Evolutionary conservation across 768 basidiomycete species (phyloP).

Genomic region (Podaxis sp.): DNA sequence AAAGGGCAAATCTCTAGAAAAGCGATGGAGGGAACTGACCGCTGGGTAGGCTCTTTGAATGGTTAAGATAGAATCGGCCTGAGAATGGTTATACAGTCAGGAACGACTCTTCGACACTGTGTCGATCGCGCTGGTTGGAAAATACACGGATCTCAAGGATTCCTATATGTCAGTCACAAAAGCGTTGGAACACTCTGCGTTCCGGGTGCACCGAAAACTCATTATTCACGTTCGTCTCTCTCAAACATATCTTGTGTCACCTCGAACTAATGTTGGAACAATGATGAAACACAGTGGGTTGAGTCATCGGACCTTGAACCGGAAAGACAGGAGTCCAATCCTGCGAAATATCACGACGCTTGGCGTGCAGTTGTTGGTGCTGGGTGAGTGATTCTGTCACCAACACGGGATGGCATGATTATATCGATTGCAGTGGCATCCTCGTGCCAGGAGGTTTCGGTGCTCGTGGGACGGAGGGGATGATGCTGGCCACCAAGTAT

Average conservation of each 20-base stretch:
- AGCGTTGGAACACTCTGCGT: slow-evolving; percentile 94
- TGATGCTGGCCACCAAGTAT: slow-evolving; percentile 98
- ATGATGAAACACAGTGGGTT: slow-evolving; percentile 69
- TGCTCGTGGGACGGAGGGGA: slow-evolving; percentile 89
- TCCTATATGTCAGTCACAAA: slow-evolving; percentile 99
- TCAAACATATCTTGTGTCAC: not conserved
- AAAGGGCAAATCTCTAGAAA: slow-evolving; percentile 64
- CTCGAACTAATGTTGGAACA: not conserved
- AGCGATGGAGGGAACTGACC: slow-evolving; percentile 83
- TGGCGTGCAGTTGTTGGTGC: slow-evolving; percentile 93
- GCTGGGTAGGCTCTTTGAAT: slow-evolving; percentile 52
- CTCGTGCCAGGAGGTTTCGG: slow-evolving; percentile 98
- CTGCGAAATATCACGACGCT: slow-evolving; percentile 92
- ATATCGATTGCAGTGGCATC: slow-evolving; percentile 65
- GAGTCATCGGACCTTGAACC: slow-evolving; percentile 91
- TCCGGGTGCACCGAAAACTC: slow-evolving; percentile 86
- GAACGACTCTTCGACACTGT: slow-evolving; percentile 91
- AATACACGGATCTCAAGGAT: slow-evolving; percentile 96
- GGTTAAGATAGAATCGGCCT: not conserved
- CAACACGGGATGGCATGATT: not conserved
- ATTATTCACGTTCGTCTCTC: slow-evolving; percentile 62
- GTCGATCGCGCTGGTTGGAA: slow-evolving; percentile 89
- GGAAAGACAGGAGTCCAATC: slow-evolving; percentile 72
- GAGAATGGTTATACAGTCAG: slow-evolving; percentile 53
- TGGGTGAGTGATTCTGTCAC: slow-evolving; percentile 49